A percentile compares a stretch with the other conserved stretches of the same genome.
These are phyloP conservation scores for Aspergillus aculeatus DNA, from an alignment of 2,329 filamentous ascomycete genomes.

Conservation along the genomic window DNA sequence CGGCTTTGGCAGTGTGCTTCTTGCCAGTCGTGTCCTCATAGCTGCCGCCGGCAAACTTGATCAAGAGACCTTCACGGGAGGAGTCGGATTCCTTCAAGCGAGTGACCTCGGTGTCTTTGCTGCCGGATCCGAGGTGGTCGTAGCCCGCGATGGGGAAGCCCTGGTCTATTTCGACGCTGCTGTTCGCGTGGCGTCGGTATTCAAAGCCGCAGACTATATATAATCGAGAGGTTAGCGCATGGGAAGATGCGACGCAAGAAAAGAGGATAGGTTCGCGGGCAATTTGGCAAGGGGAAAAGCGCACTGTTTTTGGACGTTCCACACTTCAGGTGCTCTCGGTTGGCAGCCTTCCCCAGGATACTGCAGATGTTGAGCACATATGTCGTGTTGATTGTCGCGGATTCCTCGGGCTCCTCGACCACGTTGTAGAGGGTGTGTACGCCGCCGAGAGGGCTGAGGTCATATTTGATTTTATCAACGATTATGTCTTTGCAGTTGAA, in stretches of 20 bases:
- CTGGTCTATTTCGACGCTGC: conserved; percentile 51
- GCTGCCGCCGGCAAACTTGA: conserved; percentile 64
- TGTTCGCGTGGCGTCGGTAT: conserved; percentile 51
- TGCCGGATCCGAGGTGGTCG: conserved; percentile 53
- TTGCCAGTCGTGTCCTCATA: conserved; percentile 50
- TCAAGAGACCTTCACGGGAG: conserved; percentile 67
- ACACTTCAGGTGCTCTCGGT: conserved; percentile 28
- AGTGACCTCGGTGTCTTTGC: conserved; percentile 61
- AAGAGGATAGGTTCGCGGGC: not conserved
- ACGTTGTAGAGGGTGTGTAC: conserved; percentile 38
- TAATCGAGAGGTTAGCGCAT: not conserved
- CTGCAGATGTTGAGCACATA: conserved; percentile 40
- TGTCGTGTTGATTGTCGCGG: conserved; percentile 33
- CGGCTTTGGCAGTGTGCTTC: conserved; percentile 61
- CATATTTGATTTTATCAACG: conserved; percentile 38
- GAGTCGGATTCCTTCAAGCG: conserved; percentile 66
- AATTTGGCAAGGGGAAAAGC: conserved; percentile 6
- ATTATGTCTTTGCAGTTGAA: conserved; percentile 42
- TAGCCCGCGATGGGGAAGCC: conserved; percentile 75
- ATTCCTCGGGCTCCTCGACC: conserved; percentile 25
- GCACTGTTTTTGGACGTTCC: conserved; percentile 37
- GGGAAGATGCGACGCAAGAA: not conserved
- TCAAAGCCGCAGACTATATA: conserved; percentile 73
- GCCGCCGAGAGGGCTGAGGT: conserved; percentile 39
- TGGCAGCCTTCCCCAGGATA: conserved; percentile 28